These are phyloP conservation scores for Suhomyces guaymorum DNA, from an alignment of 1,139 yeast species.

Conservation along the genomic window DNA sequence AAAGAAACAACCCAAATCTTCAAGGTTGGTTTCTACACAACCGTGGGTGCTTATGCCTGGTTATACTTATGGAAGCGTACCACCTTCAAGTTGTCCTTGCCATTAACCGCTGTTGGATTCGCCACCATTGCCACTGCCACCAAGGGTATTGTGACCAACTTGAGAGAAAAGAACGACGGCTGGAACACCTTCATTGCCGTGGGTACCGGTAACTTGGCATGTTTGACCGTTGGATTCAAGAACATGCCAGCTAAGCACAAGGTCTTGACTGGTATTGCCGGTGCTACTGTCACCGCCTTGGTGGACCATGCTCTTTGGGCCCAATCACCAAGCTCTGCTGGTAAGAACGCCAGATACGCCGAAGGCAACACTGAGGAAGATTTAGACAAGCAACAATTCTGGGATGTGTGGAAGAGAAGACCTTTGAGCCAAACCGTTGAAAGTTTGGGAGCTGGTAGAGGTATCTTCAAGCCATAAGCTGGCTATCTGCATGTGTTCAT, in stretches of 20 bases:
- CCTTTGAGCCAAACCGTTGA: constrained; percentile 80
- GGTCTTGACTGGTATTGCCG: constrained; percentile 43
- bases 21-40: constrained; percentile 44
- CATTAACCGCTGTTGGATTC: constrained; percentile 42
- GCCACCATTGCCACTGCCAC: constrained; percentile 47
- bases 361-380: constrained; percentile 39
- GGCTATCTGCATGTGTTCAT: constrained; percentile 6
- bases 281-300: constrained; percentile 42
- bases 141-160: constrained; percentile 43
- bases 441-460: constrained; percentile 70
- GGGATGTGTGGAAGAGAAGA: constrained; percentile 81
- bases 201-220: constrained; percentile 44
- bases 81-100: constrained; percentile 45
- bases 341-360: constrained; percentile 37
- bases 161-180: constrained; percentile 51
- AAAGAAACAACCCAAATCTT: constrained; percentile 43
- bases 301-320: constrained; percentile 47
- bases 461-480: constrained; percentile 36
- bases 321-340: constrained; percentile 44
- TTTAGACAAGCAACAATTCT: constrained; percentile 62
- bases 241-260: constrained; percentile 46
- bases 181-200: constrained; percentile 53
- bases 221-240: constrained; percentile 44
- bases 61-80: constrained; percentile 50
- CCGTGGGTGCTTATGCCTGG: constrained; percentile 52